Conservation (phyloP, 1,139 yeast species). For the Sugiyamaella xylanicola region DNA sequence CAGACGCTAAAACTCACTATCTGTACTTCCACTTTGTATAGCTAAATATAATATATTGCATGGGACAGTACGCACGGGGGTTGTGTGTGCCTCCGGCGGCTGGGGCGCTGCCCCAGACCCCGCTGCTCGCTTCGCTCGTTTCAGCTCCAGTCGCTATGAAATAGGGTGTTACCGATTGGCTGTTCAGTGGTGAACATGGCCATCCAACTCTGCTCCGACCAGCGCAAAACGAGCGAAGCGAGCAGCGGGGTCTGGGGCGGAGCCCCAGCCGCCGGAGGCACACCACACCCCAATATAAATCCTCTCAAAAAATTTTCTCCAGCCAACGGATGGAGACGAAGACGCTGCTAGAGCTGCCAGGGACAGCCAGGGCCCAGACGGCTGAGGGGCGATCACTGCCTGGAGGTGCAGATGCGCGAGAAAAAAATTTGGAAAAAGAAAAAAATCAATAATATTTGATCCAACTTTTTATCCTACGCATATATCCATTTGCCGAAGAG, state of each 20-base stretch:
- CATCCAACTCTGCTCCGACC: too few species aligned
- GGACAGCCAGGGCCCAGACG: background rate
- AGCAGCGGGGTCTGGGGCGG: too few species aligned
- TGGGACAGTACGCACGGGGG: background rate
- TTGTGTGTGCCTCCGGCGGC: background rate
- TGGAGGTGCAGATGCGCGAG: background rate
- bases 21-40: conserved; percentile 8
- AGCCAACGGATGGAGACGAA: too few species aligned
- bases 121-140: background rate
- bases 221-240: too few species aligned
- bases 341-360: too few species aligned
- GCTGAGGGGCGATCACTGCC: background rate
- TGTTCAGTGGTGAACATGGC: too few species aligned
- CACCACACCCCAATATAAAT: too few species aligned
- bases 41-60: conserved; percentile 17
- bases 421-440: background rate
- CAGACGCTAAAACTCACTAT: conserved; percentile 10
- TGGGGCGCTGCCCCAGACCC: background rate
- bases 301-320: too few species aligned
- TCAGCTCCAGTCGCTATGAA: background rate
- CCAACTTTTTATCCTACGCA: background rate
- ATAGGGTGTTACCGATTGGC: too few species aligned
- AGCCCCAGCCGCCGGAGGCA: too few species aligned
- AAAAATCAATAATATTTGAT: background rate
- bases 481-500: background rate